phyloP scores from a whole-genome alignment of 768 basidiomycete genomes.

The Russula virescens region DNA sequence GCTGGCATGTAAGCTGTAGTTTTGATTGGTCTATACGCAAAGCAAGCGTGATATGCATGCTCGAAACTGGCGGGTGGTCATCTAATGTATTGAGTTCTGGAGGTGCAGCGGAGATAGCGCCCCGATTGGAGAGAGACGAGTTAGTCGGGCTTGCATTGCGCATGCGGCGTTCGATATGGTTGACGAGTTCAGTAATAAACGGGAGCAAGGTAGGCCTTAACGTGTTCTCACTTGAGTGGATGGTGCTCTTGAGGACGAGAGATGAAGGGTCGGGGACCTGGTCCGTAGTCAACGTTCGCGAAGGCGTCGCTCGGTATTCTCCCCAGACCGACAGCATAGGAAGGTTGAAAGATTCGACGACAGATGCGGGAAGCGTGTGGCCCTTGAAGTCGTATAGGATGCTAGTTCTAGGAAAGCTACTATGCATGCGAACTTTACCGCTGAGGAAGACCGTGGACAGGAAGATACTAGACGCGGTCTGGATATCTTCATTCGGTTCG shows the following conservation, averaged over 20 bases:
- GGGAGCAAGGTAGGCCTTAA: slow-evolving; percentile 77
- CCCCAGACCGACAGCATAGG: slow-evolving; percentile 78
- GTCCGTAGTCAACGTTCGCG: slow-evolving; percentile 34
- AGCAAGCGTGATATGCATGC: slow-evolving; percentile 75
- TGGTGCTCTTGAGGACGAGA: slow-evolving; percentile 78
- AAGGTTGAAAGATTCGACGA: slow-evolving; percentile 62
- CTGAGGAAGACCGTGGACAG: slow-evolving; percentile 73
- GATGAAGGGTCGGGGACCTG: slow-evolving; percentile 44
- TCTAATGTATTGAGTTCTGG: slow-evolving; percentile 15
- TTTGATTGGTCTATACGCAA: slow-evolving; percentile 88
- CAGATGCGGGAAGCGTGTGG: slow-evolving; percentile 46
- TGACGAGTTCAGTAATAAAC: slow-evolving; percentile 73
- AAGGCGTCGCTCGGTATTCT: slow-evolving; percentile 64
- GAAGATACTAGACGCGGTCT: slow-evolving; percentile 56
- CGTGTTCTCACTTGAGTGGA: slow-evolving; percentile 84
- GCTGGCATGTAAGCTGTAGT: slow-evolving; percentile 80
- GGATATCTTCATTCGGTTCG: slow-evolving; percentile 31
- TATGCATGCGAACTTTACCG: slow-evolving; percentile 75
- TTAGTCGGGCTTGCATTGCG: slow-evolving; percentile 40
- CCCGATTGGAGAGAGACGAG: slow-evolving; percentile 22
- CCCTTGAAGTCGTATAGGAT: slow-evolving; percentile 41
- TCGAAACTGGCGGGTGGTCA: slow-evolving; percentile 32
- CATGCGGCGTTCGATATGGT: slow-evolving; percentile 64
- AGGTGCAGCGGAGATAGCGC: background rate
- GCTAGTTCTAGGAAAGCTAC: slow-evolving; percentile 33